Base-by-base conservation (phyloP, 768 basidiomycete species). In the Podaxis mareebaensis region DNA sequence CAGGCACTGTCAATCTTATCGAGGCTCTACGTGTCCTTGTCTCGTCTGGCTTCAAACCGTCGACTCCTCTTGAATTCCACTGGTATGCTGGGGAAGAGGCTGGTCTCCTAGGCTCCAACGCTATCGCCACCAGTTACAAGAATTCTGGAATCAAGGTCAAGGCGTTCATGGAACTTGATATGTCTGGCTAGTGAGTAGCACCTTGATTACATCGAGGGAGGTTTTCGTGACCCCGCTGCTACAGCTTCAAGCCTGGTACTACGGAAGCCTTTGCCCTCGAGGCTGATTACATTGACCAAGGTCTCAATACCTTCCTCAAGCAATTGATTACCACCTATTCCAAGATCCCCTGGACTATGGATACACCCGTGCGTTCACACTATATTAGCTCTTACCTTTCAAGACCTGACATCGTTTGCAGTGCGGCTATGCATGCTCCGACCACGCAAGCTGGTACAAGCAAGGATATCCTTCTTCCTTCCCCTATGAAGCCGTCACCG, bases 101-200 rank as follows among this genome's bases (percentile, higher is more conserved):
- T 49, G 82, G 81, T 15, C 73, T 80, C 3, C 71, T 81, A 7
- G 85, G 85, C 22, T 81, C 81, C 40, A 83, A 84, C 64, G 85
- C 83, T 6, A 77, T 88, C 61, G 85, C 82, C 3, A 77, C 77
- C 33, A 72, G 70, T 28, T 86, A 86, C 73, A 81, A 81, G 68
- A 77, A 72, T 53, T 67, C 75, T 17, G 80, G 79, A 3, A 73
- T 75, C 51, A 72, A 77, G 24, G 79, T 86, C 26, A 79, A 78
- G 33, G 85, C 80, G 0, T 85, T 85, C 78, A 77, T 81, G 69
- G 72, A 83, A 61, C 68, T 82, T 20, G 81, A 80, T 51, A 79
- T 78, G 73, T 73, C 75, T 44, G 75, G 72, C 53, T 77, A 76
- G 75, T 77, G 59, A 66, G 75, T 69, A 28, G 15, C 42, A 58